A percentile compares a stretch with the other conserved stretches of the same genome.
These are phyloP conservation scores for Acanthamoeba polyphaga DNA, from an alignment of 208 protist genomes.

Conservation along the genomic window DNA sequence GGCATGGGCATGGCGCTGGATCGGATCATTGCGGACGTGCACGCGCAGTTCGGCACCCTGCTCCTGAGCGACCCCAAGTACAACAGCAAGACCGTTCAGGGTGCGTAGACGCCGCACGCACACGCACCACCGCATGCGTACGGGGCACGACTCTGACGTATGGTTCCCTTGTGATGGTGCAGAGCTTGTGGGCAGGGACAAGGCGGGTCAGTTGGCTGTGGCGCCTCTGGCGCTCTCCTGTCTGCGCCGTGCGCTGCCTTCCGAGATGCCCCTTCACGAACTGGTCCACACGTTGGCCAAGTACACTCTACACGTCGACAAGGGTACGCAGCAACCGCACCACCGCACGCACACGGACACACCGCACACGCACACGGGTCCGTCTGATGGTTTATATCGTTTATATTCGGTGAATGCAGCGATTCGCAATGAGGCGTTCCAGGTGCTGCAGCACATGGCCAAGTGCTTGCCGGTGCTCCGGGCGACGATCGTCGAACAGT, in stretches of 20 bases:
- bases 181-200: conserved; percentile 64
- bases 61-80: conserved; percentile 72
- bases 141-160: background rate
- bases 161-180: background rate
- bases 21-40: conserved; percentile 43
- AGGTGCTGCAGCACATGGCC: conserved; percentile 69
- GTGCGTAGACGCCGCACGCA: background rate
- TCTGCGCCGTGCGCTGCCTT: conserved; percentile 38
- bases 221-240: conserved; percentile 42
- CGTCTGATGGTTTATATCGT: background rate
- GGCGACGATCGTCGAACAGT: conserved; percentile 57
- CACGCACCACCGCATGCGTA: background rate
- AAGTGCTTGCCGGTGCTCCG: conserved; percentile 31
- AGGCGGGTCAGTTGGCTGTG: conserved; percentile 47
- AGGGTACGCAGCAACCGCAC: conserved; percentile 7
- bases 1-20: conserved; percentile 71
- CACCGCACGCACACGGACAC: background rate
- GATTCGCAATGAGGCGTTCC: conserved; percentile 27
- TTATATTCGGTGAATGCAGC: background rate
- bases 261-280: conserved; percentile 57
- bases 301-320: conserved; percentile 69
- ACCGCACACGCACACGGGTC: background rate
- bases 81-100: conserved; percentile 59
- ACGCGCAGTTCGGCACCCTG: conserved; percentile 43
- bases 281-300: conserved; percentile 63